phyloP scores from a whole-genome alignment of 441 rosid species.

The Adansonia grandidieri region DNA sequence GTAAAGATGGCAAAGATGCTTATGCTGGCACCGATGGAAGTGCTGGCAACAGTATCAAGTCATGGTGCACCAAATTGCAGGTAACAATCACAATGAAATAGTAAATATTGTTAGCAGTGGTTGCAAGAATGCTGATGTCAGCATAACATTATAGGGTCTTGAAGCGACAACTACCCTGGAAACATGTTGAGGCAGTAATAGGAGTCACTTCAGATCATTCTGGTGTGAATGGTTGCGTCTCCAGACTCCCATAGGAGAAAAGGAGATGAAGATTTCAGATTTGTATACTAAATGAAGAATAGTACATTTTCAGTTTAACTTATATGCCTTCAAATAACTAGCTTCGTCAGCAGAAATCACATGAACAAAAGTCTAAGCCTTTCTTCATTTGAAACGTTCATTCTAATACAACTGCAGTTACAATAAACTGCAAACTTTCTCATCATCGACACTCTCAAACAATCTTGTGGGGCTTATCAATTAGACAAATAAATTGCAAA shows the following conservation, averaged over 20 bases:
- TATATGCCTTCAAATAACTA: background rate
- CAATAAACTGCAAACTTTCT: background rate
- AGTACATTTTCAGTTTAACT: background rate
- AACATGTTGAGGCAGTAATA: background rate
- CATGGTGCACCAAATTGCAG: background rate
- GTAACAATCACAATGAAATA: background rate
- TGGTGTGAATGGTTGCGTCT: background rate
- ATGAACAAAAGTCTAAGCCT: conserved; percentile 17
- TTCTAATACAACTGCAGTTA: conserved; percentile 3
- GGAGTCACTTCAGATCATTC: background rate
- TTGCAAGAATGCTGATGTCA: background rate
- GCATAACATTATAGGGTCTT: background rate
- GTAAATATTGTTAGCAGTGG: background rate
- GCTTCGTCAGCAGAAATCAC: background rate
- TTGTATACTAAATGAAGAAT: background rate
- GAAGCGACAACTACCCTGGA: background rate
- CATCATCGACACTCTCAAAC: background rate
- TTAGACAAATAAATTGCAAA: background rate
- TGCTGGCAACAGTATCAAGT: conserved; percentile 1
- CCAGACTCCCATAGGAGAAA: background rate
- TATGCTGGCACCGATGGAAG: background rate
- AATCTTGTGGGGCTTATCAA: background rate
- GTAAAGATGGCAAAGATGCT: background rate
- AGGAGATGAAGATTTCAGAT: background rate
- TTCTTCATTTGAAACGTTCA: conserved; percentile 2